These are phyloP conservation scores for Lavandula angustifolia DNA, from an alignment of 257 asterid species.

Conservation along the genomic window DNA sequence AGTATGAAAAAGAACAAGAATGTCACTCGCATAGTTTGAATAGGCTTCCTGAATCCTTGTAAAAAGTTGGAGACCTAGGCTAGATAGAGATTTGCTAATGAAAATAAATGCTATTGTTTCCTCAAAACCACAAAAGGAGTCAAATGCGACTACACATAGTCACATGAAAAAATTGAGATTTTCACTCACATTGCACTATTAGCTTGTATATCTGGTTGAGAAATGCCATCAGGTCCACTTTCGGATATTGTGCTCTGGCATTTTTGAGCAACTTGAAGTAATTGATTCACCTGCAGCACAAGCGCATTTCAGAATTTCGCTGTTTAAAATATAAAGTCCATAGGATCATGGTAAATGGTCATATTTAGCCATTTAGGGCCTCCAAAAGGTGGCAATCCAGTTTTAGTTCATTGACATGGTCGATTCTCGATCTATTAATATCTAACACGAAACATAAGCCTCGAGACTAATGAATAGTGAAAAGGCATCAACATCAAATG, in stretches of 20 bases:
- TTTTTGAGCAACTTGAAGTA: constrained; percentile 93
- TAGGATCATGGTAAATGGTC: constrained; percentile 16
- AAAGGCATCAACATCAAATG: constrained; percentile 22
- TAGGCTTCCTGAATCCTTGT: constrained; percentile 5
- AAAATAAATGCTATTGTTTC: neutral
- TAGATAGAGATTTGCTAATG: neutral
- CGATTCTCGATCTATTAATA: neutral
- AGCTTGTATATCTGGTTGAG: constrained; percentile 86
- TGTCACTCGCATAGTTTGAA: neutral
- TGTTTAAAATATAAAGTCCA: constrained; percentile 9
- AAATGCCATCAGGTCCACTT: constrained; percentile 81
- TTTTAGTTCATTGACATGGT: neutral
- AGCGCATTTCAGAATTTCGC: constrained; percentile 22
- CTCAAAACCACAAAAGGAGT: neutral
- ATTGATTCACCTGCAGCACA: constrained; percentile 76
- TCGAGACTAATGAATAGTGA: neutral
- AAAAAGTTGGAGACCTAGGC: constrained; percentile 10
- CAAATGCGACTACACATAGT: neutral
- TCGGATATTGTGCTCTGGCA: constrained; percentile 89
- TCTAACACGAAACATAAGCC: neutral
- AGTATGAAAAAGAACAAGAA: constrained; percentile 2
- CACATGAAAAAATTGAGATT: constrained; percentile 5
- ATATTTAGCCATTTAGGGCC: neutral
- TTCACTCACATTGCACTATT: constrained; percentile 81
- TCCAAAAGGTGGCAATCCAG: neutral